Evolutionary conservation across 805 yeast species (phyloP).

Genomic region (Blastobotrys muscicola): DNA sequence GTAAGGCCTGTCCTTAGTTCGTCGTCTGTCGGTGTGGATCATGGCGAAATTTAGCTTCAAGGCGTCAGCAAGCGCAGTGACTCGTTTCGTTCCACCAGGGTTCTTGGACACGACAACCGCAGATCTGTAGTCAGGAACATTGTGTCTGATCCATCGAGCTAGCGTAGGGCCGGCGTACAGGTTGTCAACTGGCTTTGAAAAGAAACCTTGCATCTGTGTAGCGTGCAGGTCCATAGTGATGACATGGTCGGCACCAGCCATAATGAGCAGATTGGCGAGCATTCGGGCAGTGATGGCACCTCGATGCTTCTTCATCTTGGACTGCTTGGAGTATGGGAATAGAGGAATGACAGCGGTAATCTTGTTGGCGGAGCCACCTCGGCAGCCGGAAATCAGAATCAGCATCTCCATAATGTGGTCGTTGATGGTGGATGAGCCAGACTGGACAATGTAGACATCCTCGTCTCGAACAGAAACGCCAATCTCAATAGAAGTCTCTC

Average conservation of each 20-base stretch:
- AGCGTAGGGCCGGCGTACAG: constrained; percentile 93
- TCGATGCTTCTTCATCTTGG: constrained; percentile 97
- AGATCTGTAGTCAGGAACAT: constrained; percentile 70
- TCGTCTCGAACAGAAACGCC: constrained; percentile 95
- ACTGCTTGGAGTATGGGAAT: constrained; percentile 94
- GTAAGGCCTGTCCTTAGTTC: constrained; percentile 40
- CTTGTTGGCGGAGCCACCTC: constrained; percentile 96
- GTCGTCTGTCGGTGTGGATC: constrained; percentile 97
- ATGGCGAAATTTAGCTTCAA: constrained; percentile 93
- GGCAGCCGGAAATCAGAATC: constrained; percentile 88
- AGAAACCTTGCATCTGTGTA: constrained; percentile 98
- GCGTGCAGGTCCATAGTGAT: constrained; percentile 96
- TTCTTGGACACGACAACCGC: constrained; percentile 98
- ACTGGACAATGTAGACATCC: constrained; percentile 88
- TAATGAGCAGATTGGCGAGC: constrained; percentile 88
- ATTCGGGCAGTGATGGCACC: constrained; percentile 97
- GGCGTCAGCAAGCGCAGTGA: constrained; percentile 95
- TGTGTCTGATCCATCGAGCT: constrained; percentile 91
- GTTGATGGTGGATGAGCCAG: constrained; percentile 77
- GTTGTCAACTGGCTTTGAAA: constrained; percentile 94
- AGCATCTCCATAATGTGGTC: constrained; percentile 95
- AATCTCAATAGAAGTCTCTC: constrained; percentile 93
- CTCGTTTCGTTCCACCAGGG: constrained; percentile 98
- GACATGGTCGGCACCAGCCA: constrained; percentile 99
- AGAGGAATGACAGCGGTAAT: constrained; percentile 96